These are phyloP conservation scores for Paxillus rubicundulus DNA, from an alignment of 768 basidiomycete genomes.

Conservation along the genomic window DNA sequence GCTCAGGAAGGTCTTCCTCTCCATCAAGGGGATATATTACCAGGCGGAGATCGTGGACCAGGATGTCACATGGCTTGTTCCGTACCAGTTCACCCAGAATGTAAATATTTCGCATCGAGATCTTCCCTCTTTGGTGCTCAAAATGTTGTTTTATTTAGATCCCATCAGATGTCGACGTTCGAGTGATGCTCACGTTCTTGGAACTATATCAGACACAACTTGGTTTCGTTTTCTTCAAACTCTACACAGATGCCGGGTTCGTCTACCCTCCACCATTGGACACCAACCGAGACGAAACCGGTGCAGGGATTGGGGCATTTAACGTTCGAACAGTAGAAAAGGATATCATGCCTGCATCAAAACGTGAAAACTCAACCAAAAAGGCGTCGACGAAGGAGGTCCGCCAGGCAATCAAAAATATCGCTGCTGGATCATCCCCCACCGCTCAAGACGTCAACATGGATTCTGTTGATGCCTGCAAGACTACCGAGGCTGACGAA, in stretches of 20 bases:
- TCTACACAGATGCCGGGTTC: conserved; percentile 92
- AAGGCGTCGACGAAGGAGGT: conserved; percentile 57
- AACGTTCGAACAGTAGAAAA: conserved; percentile 55
- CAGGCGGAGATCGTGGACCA: conserved; percentile 95
- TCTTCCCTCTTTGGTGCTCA: conserved; percentile 4
- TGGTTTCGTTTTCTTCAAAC: conserved; percentile 94
- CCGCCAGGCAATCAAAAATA: conserved; percentile 47
- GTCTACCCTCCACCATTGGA: conserved; percentile 96
- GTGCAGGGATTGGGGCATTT: conserved; percentile 88
- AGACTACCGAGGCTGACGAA: conserved; percentile 45
- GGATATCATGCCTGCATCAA: conserved; percentile 18
- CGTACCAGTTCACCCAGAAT: conserved; percentile 95
- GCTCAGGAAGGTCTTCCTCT: conserved; percentile 88
- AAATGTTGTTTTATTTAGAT: conserved; percentile 49
- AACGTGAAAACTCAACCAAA: conserved; percentile 19
- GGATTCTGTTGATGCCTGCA: conserved; percentile 31
- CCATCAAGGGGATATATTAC: conserved; percentile 98
- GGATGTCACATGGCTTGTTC: conserved; percentile 92
- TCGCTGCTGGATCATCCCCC: conserved; percentile 25
- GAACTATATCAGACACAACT: conserved; percentile 97
- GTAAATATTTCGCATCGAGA: conserved; percentile 42
- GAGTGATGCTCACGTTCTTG: conserved; percentile 96
- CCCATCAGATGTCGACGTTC: conserved; percentile 92
- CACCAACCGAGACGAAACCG: conserved; percentile 73
- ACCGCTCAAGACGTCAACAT: conserved; percentile 39